phyloP scores from a whole-genome alignment of 352 stramenopile genomes.

The Globisporangium alternatum region DNA sequence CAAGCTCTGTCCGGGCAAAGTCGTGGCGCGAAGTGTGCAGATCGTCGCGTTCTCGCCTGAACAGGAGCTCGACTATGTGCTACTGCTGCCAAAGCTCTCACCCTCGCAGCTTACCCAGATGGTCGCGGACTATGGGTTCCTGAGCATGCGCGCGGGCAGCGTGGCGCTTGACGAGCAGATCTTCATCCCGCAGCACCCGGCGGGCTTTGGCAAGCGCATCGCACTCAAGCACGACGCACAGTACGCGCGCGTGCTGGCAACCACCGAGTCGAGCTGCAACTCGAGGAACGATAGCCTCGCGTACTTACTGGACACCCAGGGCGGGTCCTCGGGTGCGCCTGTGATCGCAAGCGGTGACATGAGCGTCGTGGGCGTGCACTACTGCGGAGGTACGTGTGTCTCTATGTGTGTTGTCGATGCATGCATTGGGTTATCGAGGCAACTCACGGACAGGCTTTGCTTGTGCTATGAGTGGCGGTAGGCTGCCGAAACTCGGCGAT shows the following conservation, averaged over 20 bases:
- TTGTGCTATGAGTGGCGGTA: background rate
- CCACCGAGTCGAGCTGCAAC: constrained; percentile 34
- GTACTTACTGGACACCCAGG: constrained; percentile 44
- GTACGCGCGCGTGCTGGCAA: constrained; percentile 28
- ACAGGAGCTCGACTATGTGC: constrained; percentile 34
- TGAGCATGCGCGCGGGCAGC: constrained; percentile 26
- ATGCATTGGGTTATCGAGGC: background rate
- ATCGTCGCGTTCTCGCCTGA: constrained; percentile 30
- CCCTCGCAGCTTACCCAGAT: constrained; percentile 15
- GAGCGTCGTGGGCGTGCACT: constrained; percentile 45
- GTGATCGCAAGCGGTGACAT: constrained; percentile 40
- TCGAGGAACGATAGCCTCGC: constrained; percentile 26
- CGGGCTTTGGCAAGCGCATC: constrained; percentile 43
- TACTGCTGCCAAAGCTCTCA: constrained; percentile 28
- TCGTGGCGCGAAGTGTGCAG: constrained; percentile 28
- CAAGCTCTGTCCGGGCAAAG: constrained; percentile 28
- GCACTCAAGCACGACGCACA: constrained; percentile 32
- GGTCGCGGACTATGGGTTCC: constrained; percentile 36
- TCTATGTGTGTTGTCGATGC: background rate
- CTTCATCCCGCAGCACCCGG: constrained; percentile 57
- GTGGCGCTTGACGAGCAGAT: constrained; percentile 31
- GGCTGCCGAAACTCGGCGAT: constrained; percentile 43
- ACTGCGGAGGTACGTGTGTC: constrained; percentile 34
- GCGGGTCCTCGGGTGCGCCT: constrained; percentile 46
- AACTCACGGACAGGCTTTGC: background rate